Base-by-base conservation (phyloP, 1,139 yeast genomes). In the Hansenula sp. region DNA sequence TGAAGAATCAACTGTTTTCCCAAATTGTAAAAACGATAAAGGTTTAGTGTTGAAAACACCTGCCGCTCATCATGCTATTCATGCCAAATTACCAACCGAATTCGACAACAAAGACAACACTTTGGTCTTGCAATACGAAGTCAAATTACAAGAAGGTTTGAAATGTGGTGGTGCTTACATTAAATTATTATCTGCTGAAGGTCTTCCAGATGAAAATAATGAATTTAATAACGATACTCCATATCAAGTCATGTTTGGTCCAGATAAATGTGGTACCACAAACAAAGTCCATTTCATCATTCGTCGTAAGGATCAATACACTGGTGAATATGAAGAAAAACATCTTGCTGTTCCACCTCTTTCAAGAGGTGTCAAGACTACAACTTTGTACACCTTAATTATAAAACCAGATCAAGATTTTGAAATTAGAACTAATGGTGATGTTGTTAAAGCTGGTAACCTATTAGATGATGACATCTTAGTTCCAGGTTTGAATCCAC, bases 171-270 rank as follows among this genome's bases (percentile, higher is more conserved):
- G 97, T 39, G 89, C 95, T 1, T 89, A 89, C 64, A 63, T 89
- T 52, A 89, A 89, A 65, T 68, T 89, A 37, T 66, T 89, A 42
- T 69, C 79, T 29, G 70, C 68, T n/a, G 66, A 66, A 10, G 75
- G 66, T 4, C 69, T 68, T 18, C 65, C 73, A 20, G 62, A 59
- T 38, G 65, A 62, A 11, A 65, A 67, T 46, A 58, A 59, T 28
- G 71, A 68, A 53, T 80, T 84, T 62, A 69, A 66, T 51, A 73
- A 76, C 46, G 77, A 72, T 19, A 73, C 95, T 7, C 85, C 90
- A 1, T 88, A 82, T 64, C 88, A 83, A 59, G 64, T 90, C 48
- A 84, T 89, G 94, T 90, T 90, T 69, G 97, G 97, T 21, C 97
- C 97, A 29, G 97, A 90, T 63, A 76, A 73, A 59, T 90, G 97